These are phyloP conservation scores for Scenedesmus sp. DNA, from an alignment of 163 green algal species.

Conservation along the genomic window DNA sequence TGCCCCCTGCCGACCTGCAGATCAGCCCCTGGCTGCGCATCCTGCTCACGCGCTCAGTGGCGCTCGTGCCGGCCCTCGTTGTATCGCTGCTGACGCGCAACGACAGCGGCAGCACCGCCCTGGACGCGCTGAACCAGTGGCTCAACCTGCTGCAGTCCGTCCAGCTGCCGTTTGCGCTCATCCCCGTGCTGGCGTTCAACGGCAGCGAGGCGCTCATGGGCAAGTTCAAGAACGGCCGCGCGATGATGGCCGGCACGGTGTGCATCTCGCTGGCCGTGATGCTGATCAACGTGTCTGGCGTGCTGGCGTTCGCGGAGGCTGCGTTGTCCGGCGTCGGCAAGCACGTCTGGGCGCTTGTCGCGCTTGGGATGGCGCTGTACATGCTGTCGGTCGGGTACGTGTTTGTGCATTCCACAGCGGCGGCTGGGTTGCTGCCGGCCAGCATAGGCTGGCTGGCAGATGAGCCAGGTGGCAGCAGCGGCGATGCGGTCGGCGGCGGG, in stretches of 20 bases:
- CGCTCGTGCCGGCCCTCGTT: slow-evolving; percentile 85
- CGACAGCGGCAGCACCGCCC: slow-evolving; percentile 56
- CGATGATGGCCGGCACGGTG: slow-evolving; percentile 14
- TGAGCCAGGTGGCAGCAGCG: background rate
- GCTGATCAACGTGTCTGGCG: slow-evolving; percentile 46
- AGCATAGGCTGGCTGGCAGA: background rate
- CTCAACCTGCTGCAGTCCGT: slow-evolving; percentile 77
- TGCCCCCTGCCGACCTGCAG: slow-evolving; percentile 5
- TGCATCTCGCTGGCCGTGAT: slow-evolving; percentile 41
- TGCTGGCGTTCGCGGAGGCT: slow-evolving; percentile 27
- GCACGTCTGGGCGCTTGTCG: background rate
- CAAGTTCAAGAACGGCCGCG: slow-evolving; percentile 63
- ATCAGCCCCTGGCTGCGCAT: slow-evolving; percentile 64
- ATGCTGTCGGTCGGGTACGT: slow-evolving; percentile 11
- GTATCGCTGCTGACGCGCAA: slow-evolving; percentile 73
- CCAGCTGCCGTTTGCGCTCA: slow-evolving; percentile 92
- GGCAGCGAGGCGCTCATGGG: slow-evolving; percentile 69
- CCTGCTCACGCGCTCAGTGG: slow-evolving; percentile 82
- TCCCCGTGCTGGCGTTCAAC: slow-evolving; percentile 77
- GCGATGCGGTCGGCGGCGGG: slow-evolving; percentile 16
- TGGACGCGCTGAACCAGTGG: slow-evolving; percentile 89
- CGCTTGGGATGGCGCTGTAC: slow-evolving; percentile 8
- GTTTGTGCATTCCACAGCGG: slow-evolving; percentile 42
- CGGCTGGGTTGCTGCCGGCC: slow-evolving; percentile 34
- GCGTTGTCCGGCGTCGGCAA: background rate